Conservation (phyloP, 345 rosid genomes). For the Salix caprea region DNA sequence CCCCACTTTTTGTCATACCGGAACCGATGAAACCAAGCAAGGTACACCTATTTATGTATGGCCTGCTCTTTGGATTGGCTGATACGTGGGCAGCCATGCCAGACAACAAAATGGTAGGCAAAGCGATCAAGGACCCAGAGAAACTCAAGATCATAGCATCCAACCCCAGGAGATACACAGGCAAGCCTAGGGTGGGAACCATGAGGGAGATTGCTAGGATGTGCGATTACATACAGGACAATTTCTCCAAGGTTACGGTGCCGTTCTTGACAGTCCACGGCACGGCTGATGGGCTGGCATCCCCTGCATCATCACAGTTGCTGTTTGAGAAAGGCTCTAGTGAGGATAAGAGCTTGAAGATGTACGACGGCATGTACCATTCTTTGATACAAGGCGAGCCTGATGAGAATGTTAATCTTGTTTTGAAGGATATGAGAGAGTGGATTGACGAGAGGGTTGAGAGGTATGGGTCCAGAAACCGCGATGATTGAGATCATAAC, state of each 20-base stretch:
- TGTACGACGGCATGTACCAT: slow-evolving; percentile 94
- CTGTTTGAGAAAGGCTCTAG: slow-evolving; percentile 76
- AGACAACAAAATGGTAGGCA: slow-evolving; percentile 77
- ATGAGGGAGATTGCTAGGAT: slow-evolving; percentile 81
- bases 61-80: slow-evolving; percentile 79
- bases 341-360: slow-evolving; percentile 66
- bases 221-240: slow-evolving; percentile 74
- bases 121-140: slow-evolving; percentile 73
- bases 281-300: slow-evolving; percentile 74
- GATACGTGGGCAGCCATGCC: slow-evolving; percentile 98
- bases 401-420: slow-evolving; percentile 63
- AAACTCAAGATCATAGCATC: slow-evolving; percentile 81
- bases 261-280: slow-evolving; percentile 80
- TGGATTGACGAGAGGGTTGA: slow-evolving; percentile 87
- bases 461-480: slow-evolving; percentile 44
- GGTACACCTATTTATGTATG: slow-evolving; percentile 58
- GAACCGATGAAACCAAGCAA: slow-evolving; percentile 86
- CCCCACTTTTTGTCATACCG: slow-evolving; percentile 88
- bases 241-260: slow-evolving; percentile 51
- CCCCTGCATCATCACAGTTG: slow-evolving; percentile 65
- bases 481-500: not conserved
- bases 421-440: slow-evolving; percentile 86
- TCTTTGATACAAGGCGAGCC: slow-evolving; percentile 92
- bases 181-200: slow-evolving; percentile 87
- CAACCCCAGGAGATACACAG: slow-evolving; percentile 77